Conservation (phyloP, 75 land plant species). For the Isoetes taiwanensis region DNA sequence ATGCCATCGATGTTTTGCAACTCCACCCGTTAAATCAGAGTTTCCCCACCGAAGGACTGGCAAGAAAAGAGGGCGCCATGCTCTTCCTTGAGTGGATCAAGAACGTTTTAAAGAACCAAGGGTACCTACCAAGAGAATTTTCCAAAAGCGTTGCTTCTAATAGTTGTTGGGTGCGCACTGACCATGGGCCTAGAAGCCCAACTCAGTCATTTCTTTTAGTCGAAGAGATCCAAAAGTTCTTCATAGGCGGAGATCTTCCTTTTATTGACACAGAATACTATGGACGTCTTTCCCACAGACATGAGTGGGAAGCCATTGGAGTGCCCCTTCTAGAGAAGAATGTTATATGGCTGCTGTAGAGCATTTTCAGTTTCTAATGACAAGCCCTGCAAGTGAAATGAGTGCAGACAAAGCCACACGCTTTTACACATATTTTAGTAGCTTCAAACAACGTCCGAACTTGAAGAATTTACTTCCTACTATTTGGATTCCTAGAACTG, state of each 20-base stretch:
- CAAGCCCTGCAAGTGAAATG: not conserved
- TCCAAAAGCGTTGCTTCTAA: too few species aligned
- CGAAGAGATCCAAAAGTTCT: not conserved
- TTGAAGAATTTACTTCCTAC: not conserved
- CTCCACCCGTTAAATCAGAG: too few species aligned
- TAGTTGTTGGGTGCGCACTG: not conserved
- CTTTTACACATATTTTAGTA: not conserved
- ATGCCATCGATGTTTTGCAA: too few species aligned
- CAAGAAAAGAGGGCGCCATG: not conserved
- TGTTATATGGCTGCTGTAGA: not conserved
- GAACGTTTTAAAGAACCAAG: not conserved
- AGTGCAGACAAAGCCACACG: not conserved
- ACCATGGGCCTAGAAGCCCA: conserved; percentile 2
- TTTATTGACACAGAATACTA: conserved; percentile 5
- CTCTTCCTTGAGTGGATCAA: not conserved
- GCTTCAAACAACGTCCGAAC: not conserved
- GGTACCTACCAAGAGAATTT: too few species aligned
- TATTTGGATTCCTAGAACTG: not conserved
- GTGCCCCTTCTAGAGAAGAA: not conserved
- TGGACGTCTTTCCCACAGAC: not conserved
- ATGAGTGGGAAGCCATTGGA: not conserved
- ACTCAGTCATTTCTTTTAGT: not conserved
- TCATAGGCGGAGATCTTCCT: not conserved
- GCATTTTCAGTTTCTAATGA: not conserved
- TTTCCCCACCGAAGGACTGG: too few species aligned